These are phyloP conservation scores for Nemania serpens DNA, from an alignment of 2,329 filamentous ascomycete genomes.

Conservation along the genomic window DNA sequence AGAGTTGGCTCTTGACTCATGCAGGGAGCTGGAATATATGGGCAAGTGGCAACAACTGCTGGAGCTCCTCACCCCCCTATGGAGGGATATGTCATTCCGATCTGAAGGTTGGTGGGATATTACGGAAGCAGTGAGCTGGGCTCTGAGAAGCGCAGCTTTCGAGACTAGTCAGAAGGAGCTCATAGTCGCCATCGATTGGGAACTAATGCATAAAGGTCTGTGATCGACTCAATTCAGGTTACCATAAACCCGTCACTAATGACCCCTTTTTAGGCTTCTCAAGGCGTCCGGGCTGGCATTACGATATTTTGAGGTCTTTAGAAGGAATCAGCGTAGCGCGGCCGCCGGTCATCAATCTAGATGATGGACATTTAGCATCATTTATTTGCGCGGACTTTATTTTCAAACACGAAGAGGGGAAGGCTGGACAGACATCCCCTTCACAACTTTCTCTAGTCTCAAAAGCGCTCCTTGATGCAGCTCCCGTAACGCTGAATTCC, in stretches of 20 bases:
- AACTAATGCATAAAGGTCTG: constrained; percentile 64
- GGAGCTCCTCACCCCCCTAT: constrained; percentile 59
- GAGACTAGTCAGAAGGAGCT: constrained; percentile 58
- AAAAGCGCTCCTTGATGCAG: constrained; percentile 56
- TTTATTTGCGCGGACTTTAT: constrained; percentile 61
- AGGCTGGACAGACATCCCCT: constrained; percentile 62
- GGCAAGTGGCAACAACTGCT: constrained; percentile 60
- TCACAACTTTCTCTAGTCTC: constrained; percentile 65
- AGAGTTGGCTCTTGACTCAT: constrained; percentile 62
- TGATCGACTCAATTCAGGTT: not conserved
- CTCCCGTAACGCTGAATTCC: constrained; percentile 56
- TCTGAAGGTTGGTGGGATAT: constrained; percentile 64
- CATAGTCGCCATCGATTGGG: constrained; percentile 67
- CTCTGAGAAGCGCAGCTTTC: constrained; percentile 61
- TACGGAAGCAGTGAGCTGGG: constrained; percentile 64
- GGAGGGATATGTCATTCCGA: constrained; percentile 61
- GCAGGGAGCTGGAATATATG: constrained; percentile 57
- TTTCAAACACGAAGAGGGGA: constrained; percentile 62
- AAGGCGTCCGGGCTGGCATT: constrained; percentile 61
- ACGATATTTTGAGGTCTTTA: constrained; percentile 63
- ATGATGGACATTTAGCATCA: constrained; percentile 56
- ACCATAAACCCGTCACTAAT: constrained; percentile 8
- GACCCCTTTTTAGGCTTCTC: constrained; percentile 53
- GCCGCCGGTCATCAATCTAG: constrained; percentile 56
- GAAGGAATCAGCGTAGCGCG: constrained; percentile 51